These are phyloP conservation scores for Lunularia cruciata DNA, from an alignment of 225 moss, liverwort and hornwort species.

Conservation along the genomic window DNA sequence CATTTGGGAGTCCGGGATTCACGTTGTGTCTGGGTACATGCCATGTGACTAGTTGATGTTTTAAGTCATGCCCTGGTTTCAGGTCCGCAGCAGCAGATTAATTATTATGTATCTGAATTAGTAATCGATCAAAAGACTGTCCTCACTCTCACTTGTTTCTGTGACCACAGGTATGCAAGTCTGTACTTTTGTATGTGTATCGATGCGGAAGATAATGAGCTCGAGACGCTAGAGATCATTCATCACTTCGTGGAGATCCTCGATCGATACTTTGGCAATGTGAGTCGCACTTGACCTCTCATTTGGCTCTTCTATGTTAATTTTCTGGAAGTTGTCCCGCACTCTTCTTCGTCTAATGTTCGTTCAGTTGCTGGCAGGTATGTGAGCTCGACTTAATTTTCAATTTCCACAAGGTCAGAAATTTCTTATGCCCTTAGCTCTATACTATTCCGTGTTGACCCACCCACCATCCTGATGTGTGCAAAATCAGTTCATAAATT, in stretches of 20 bases:
- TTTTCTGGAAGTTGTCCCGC: too few relatives aligned
- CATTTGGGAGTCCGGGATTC: too few relatives aligned
- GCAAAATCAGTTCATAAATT: too few relatives aligned
- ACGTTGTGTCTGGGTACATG: too few relatives aligned
- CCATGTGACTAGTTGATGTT: too few relatives aligned
- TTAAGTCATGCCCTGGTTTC: too few relatives aligned
- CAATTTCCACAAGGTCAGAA: conserved; percentile 97
- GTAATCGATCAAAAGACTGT: too few relatives aligned
- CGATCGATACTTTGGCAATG: conserved; percentile 98
- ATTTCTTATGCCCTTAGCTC: too few relatives aligned
- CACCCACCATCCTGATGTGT: too few relatives aligned
- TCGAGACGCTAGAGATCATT: conserved; percentile 96
- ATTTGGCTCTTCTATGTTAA: neutral
- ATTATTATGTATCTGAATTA: too few relatives aligned
- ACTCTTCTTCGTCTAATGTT: neutral
- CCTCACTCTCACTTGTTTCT: neutral
- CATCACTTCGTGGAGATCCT: conserved; percentile 97
- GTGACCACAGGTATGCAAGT: conserved; percentile 75
- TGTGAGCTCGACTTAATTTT: conserved; percentile 98
- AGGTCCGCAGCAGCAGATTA: too few relatives aligned
- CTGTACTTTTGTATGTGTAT: conserved; percentile 98
- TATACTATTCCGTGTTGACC: too few relatives aligned
- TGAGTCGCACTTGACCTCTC: conserved; percentile 36
- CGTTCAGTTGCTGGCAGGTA: conserved; percentile 56
- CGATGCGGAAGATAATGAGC: conserved; percentile 85